Evolutionary conservation across 805 yeast species (phyloP), one percentile per base, ranked within the genome.

Genomic region (Yueomyces sp.): DNA sequence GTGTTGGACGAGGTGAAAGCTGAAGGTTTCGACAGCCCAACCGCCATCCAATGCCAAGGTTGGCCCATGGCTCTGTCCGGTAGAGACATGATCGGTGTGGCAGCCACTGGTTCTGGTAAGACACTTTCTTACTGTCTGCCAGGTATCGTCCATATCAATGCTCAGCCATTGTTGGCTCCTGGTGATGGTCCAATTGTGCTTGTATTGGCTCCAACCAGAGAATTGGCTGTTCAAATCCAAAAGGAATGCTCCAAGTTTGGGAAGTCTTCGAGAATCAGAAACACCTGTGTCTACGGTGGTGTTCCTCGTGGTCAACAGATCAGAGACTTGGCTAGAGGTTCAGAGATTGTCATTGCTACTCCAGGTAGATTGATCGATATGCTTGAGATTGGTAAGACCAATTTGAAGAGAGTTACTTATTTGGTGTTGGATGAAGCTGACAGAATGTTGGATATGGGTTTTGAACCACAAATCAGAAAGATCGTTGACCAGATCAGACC

Each of bases 41-140:
- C 98, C 45, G 87, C 86, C 52, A 92, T 92, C 60, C 98, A 92
- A 72, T 86, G 96, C 68, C 98, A 92, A 73, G 98, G 98, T 72
- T 92, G 98, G 98, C 98, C 98, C 51, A 92, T 92, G 98, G 98
- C 98, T 60, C 73, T 88, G 47, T 79, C 90, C 56, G 98, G 98
- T 73, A 85, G 97, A 71, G 97, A 92, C 65, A 83, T 92, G 90
- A 85, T 92, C 67, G 98, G 98, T 75, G 82, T 92, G 65, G 97
- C 98, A 45, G 83, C 96, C 54, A 92, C 98, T 53, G 98, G 98
- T 69, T 88, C 96, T 45, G 98, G 98, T 75, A 92, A 92, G 74
- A 92, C 98, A 49, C 74, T 92, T 57, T 85, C 96, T 38, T 92
- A 90, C 74, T 86, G 96, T 73, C 74, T 92, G 61, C 98, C 98